Evolutionary conservation across 768 basidiomycete species (phyloP), one percentile per base, ranked within the genome.

Genomic region (Sporobolomyces roseus): DNA sequence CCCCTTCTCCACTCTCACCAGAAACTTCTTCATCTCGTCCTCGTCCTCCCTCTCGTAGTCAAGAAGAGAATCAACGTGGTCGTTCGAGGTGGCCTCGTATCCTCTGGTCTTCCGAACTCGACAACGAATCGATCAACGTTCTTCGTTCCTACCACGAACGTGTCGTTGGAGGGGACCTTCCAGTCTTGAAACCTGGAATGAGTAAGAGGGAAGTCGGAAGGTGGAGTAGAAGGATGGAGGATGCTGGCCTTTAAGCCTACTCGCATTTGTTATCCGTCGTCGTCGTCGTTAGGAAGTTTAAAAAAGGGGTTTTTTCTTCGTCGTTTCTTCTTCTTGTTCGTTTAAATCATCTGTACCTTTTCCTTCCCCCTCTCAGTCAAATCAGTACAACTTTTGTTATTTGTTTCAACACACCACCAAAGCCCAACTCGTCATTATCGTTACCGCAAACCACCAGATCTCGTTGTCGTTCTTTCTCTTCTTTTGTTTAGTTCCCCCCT

Each of bases 21-120:
- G 52, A 29, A 21, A 17, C 13, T 41, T 33, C 36, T 10, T 29
- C 14, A 27, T 30, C 32, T 49, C 49, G 49, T 29, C 66, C 32
- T 41, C 38, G 38, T 10, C 59, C 51, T 38, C 13, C 8, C 17
- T 29, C 59, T 29, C 58, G 50, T 30, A 36, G 46, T n/a, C 33
- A 61, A 55, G 70, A 71, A 35, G 65, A 61, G 4, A 2, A 25
- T 2, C 8, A 21, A 1, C 65, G 71, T 13, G 71, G 71, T 23
- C 63, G 71, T 9, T 68, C 66, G 27, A 52, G 71, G 33, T 72
- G 66, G 67, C 71, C 71, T 4, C 60, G 71, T 3, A 52, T 72
- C 59, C 67, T 72, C 33, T 72, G 71, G 71, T 63, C 64, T 33
- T 59, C 55, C 9, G 56, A 68, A 35, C 33, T 72, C 53, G 71